These are phyloP conservation scores for Chaetomium tenue DNA, from an alignment of 495 filamentous ascomycete species.

Conservation along the genomic window DNA sequence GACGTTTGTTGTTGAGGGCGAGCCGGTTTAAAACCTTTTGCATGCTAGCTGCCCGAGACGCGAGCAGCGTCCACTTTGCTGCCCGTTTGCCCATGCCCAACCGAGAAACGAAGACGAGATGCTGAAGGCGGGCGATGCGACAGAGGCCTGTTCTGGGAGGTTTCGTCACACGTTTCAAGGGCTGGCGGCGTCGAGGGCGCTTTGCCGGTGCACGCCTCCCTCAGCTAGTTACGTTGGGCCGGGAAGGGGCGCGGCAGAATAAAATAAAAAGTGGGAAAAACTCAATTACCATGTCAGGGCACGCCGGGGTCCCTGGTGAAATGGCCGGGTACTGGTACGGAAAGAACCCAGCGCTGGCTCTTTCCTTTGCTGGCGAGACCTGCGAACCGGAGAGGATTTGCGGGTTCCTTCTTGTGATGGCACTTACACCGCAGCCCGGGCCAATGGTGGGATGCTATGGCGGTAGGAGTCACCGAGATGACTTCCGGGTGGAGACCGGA, in stretches of 20 bases:
- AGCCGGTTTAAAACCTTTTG: constrained; percentile 28
- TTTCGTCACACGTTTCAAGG: constrained; percentile 27
- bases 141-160: constrained; percentile 23
- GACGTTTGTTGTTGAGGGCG: constrained; percentile 19
- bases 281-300: constrained; percentile 4
- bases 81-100: constrained; percentile 19
- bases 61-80: constrained; percentile 14
- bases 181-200: constrained; percentile 9
- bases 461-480: constrained; percentile 27
- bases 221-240: constrained; percentile 1
- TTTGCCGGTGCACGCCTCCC: constrained; percentile 17
- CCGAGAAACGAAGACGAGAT: not conserved
- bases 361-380: not conserved
- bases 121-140: constrained; percentile 19
- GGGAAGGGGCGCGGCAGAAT: constrained; percentile 9
- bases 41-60: constrained; percentile 12
- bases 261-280: constrained; percentile 14
- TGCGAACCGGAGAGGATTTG: not conserved
- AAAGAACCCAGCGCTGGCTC: not conserved
- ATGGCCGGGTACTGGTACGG: not conserved
- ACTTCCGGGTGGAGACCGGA: constrained; percentile 20
- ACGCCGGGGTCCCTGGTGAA: not conserved
- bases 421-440: constrained; percentile 19
- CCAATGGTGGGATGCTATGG: not conserved
- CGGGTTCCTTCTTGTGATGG: constrained; percentile 8